Percentiles rank a stretch among this genome's conserved stretches.
These are phyloP conservation scores for Phycomyces nitens DNA, from an alignment of 192 early-diverging fungal species.

Conservation along the genomic window DNA sequence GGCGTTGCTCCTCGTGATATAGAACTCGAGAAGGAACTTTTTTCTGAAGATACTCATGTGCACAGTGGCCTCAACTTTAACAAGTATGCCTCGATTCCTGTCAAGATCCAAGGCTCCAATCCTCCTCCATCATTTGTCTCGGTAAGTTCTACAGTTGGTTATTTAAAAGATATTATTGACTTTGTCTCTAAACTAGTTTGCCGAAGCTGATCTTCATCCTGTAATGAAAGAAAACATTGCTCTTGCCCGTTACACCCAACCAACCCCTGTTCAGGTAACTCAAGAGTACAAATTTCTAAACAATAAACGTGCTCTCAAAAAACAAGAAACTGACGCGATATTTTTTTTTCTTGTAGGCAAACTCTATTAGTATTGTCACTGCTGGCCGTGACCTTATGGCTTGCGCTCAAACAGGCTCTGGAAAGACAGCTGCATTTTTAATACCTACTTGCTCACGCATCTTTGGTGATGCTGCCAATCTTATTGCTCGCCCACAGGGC, in stretches of 20 bases:
- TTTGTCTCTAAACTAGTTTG: constrained; percentile 41
- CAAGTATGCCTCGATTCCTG: constrained; percentile 69
- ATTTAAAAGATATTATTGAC: not conserved
- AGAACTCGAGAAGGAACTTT: constrained; percentile 61
- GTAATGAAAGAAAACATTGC: constrained; percentile 63
- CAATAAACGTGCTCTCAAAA: no score
- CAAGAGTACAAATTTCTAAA: not conserved
- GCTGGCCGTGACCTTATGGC: constrained; percentile 76
- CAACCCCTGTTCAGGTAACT: constrained; percentile 73
- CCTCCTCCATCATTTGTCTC: constrained; percentile 43
- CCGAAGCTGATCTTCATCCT: constrained; percentile 59
- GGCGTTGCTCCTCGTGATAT: constrained; percentile 59
- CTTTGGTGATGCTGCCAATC: constrained; percentile 43
- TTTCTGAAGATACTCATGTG: constrained; percentile 52
- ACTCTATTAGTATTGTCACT: constrained; percentile 56
- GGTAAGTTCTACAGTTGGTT: constrained; percentile 33
- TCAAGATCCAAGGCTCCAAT: constrained; percentile 55
- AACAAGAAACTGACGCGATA: no score
- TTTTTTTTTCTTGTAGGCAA: constrained; percentile 4
- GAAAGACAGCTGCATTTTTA: constrained; percentile 80
- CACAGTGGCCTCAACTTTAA: constrained; percentile 75
- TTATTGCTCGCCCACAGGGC: constrained; percentile 1
- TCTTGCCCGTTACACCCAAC: constrained; percentile 57
- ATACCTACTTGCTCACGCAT: constrained; percentile 68
- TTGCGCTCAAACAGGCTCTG: constrained; percentile 75